A percentile compares a stretch with the other conserved stretches of the same genome.
These are phyloP conservation scores for Boechera divaricarpa DNA, from an alignment of 345 rosid species.

Conservation along the genomic window DNA sequence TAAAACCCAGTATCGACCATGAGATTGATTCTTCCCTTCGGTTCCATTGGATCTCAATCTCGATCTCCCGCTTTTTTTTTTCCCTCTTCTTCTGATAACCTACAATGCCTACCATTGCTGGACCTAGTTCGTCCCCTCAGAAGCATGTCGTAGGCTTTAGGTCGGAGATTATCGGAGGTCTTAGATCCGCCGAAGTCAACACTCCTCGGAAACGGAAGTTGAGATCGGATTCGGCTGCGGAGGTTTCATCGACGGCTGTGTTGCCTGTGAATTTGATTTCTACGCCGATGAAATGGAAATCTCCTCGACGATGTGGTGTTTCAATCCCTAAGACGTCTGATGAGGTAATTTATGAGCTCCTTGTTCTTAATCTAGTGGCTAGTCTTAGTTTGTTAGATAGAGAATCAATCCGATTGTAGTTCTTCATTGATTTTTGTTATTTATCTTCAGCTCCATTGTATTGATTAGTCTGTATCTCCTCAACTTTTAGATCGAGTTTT, in stretches of 20 bases:
- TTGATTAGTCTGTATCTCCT: neutral
- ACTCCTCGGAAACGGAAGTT: constrained; percentile 61
- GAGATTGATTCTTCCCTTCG: constrained; percentile 37
- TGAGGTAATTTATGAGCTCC: constrained; percentile 20
- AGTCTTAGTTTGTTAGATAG: neutral
- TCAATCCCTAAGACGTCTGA: constrained; percentile 46
- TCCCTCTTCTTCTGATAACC: neutral
- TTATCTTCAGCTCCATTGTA: neutral
- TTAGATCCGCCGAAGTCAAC: constrained; percentile 47
- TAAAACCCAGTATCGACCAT: constrained; percentile 40
- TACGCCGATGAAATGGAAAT: constrained; percentile 56
- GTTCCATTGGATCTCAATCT: neutral
- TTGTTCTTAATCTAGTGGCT: neutral
- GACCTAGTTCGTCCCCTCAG: constrained; percentile 52
- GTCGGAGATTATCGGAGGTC: constrained; percentile 41
- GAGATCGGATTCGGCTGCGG: constrained; percentile 53
- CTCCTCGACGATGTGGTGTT: constrained; percentile 54
- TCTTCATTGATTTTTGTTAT: neutral
- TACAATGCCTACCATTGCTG: constrained; percentile 67
- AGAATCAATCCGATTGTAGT: constrained; percentile 3
- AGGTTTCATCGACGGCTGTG: constrained; percentile 10
- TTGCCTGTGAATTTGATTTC: constrained; percentile 20
- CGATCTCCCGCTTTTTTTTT: constrained; percentile 14
- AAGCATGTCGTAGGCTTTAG: constrained; percentile 40
- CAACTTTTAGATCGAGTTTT: constrained; percentile 8